Conservation (phyloP, 2,329 filamentous ascomycete species). For the Escovopsis sp. region DNA sequence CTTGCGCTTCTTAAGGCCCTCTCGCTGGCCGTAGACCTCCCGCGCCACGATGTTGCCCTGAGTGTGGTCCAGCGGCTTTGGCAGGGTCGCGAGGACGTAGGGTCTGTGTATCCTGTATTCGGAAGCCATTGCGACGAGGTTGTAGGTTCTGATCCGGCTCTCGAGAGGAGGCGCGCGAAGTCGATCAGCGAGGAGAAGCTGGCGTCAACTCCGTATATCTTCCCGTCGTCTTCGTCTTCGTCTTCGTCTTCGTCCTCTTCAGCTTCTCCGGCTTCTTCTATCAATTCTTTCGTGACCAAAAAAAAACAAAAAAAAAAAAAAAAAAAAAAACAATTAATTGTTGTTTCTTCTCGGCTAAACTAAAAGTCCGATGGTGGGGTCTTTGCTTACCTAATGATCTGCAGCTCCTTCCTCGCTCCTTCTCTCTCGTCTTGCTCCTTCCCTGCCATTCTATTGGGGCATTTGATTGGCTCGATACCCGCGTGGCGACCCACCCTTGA, state of each 20-base stretch:
- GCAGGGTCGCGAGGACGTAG: constrained; percentile 46
- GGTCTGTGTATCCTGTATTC: constrained; percentile 49
- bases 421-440: constrained; percentile 3
- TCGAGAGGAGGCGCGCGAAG: not conserved
- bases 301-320: constrained; percentile 18
- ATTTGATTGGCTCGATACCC: not conserved
- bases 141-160: not conserved
- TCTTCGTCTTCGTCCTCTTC: no score
- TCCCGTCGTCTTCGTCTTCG: constrained; percentile 6
- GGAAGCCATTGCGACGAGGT: constrained; percentile 32
- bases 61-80: constrained; percentile 39
- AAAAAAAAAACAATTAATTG: no score
- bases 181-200: not conserved
- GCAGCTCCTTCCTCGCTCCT: constrained; percentile 7
- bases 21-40: constrained; percentile 45
- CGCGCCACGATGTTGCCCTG: constrained; percentile 39
- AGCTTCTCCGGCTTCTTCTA: not conserved
- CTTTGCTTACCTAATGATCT: constrained; percentile 4
- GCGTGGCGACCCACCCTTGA: not conserved
- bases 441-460: constrained; percentile 4
- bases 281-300: no score
- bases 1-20: constrained; percentile 45
- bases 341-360: constrained; percentile 14
- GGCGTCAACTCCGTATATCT: constrained; percentile 15
- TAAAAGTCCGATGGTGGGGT: constrained; percentile 22